Conservation (phyloP, 257 asterid genomes). For the Haberlea rhodopensis region DNA sequence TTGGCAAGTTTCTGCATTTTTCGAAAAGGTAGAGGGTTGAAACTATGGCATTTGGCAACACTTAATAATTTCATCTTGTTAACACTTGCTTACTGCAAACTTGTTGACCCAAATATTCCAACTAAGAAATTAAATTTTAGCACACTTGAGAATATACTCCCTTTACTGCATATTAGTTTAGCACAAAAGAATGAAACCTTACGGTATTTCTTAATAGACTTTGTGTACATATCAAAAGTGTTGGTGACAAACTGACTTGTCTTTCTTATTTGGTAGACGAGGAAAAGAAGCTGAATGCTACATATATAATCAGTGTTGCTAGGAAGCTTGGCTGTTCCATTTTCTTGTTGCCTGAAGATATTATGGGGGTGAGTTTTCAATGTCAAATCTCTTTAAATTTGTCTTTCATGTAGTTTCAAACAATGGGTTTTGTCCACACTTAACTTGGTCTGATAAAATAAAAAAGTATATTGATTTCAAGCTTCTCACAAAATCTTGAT, state of each 20-base stretch:
- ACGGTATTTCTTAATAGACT: not conserved
- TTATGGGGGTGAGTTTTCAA: conserved; percentile 68
- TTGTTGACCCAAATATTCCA: not conserved
- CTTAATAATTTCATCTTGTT: no score
- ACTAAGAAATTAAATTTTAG: not conserved
- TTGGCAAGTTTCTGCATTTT: not conserved
- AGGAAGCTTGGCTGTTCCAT: conserved; percentile 96
- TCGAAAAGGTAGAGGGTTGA: not conserved
- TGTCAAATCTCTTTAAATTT: conserved; percentile 5
- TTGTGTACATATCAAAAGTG: not conserved
- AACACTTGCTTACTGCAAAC: not conserved
- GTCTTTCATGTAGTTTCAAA: not conserved
- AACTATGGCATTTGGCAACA: not conserved
- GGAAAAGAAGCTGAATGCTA: conserved; percentile 93
- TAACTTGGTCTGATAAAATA: not conserved
- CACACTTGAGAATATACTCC: conserved; percentile 8
- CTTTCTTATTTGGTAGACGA: conserved; percentile 46
- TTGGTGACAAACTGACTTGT: conserved; percentile 29
- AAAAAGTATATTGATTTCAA: not conserved
- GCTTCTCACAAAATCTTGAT: conserved; percentile 14
- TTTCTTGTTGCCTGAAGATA: conserved; percentile 96
- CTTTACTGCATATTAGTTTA: not conserved
- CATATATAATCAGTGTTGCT: conserved; percentile 95
- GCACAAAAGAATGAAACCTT: not conserved
- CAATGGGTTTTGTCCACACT: no score